These are phyloP conservation scores for Limonium bicolor DNA, from an alignment of 148 eudicot genomes.

Conservation along the genomic window DNA sequence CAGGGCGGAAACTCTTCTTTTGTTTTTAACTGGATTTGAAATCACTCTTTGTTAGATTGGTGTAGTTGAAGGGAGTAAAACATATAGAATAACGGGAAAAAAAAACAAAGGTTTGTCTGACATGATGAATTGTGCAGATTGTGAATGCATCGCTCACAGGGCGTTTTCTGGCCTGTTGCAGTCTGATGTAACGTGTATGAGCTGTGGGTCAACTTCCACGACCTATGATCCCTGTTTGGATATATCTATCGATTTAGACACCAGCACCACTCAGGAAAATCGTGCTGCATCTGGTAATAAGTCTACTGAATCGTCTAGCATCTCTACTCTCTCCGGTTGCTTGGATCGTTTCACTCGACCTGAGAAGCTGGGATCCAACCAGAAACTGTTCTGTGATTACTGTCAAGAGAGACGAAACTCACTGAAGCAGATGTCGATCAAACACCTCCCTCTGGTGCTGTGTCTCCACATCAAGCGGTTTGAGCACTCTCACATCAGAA, in stretches of 20 bases:
- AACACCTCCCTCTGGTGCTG: constrained; percentile 40
- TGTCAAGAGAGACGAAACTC: constrained; percentile 45
- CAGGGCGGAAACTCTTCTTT: neutral
- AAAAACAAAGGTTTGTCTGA: constrained; percentile 8
- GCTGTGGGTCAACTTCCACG: constrained; percentile 49
- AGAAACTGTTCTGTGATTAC: constrained; percentile 44
- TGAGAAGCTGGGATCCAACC: constrained; percentile 52
- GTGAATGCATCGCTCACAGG: constrained; percentile 57
- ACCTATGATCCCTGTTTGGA: constrained; percentile 61
- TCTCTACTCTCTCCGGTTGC: constrained; percentile 33
- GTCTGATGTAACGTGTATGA: constrained; percentile 55
- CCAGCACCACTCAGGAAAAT: constrained; percentile 1
- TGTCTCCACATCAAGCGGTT: constrained; percentile 58
- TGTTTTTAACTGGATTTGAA: neutral
- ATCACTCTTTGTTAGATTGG: neutral
- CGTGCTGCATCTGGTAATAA: constrained; percentile 10
- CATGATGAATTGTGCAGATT: constrained; percentile 34
- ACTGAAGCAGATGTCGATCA: constrained; percentile 56
- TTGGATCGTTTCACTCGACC: constrained; percentile 51
- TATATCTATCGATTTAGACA: constrained; percentile 46
- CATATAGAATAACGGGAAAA: neutral
- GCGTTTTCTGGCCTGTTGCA: constrained; percentile 51
- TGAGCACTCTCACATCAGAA: constrained; percentile 39
- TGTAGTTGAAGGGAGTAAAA: neutral
- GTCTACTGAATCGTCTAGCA: constrained; percentile 8